A percentile compares a stretch with the other conserved stretches of the same genome.
phyloP scores from a whole-genome alignment of 2,329 filamentous ascomycete genomes.

The Colletotrichum melonis region DNA sequence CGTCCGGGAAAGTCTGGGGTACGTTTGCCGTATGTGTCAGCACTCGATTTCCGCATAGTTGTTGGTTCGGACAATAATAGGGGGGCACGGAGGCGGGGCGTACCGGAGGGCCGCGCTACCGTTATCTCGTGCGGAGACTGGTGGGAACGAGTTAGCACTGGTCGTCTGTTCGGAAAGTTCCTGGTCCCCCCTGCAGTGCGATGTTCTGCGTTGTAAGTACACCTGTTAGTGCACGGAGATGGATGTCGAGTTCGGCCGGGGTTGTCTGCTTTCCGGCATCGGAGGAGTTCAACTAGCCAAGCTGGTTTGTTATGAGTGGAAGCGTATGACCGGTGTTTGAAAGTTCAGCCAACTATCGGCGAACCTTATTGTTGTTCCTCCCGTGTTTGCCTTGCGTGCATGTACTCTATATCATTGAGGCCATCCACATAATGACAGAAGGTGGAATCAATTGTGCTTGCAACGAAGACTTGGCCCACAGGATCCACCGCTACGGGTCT shows the following conservation, averaged over 20 bases:
- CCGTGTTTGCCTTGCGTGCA: too few species aligned
- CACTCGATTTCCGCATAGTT: neutral
- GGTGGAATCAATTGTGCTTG: too few species aligned
- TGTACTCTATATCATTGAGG: too few species aligned
- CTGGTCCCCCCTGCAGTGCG: neutral
- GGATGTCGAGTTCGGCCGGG: neutral
- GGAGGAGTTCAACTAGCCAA: neutral
- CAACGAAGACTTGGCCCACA: neutral
- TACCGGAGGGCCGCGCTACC: neutral
- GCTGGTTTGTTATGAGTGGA: too few species aligned
- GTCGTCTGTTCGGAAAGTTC: neutral
- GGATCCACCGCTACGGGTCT: neutral
- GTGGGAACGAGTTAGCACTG: neutral
- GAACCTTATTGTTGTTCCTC: too few species aligned
- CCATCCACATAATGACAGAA: neutral
- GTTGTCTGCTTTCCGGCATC: neutral
- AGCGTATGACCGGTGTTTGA: too few species aligned
- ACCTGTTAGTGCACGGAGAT: neutral
- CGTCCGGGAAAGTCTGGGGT: neutral
- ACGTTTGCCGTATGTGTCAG: conserved; percentile 4
- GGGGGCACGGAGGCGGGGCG: too few species aligned
- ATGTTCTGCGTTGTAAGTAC: neutral
- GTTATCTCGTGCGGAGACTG: neutral
- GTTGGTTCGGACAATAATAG: neutral
- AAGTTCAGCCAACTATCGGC: too few species aligned